phyloP scores from a whole-genome alignment of 331 rosid genomes.

The Prunus yedoensis region DNA sequence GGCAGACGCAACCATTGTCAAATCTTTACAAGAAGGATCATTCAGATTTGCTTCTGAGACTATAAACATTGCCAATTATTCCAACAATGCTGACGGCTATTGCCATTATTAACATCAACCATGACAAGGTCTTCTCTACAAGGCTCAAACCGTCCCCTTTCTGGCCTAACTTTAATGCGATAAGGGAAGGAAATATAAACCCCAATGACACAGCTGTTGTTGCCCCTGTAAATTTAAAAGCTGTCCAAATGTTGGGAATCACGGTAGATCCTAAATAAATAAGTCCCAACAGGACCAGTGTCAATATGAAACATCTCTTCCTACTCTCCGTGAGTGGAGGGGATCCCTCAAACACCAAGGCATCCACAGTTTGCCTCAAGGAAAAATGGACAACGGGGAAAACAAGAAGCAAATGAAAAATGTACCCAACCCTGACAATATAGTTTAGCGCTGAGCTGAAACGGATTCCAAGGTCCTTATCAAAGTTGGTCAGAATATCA shows the following conservation, averaged over 20 bases:
- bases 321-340: slow-evolving; percentile 76
- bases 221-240: slow-evolving; percentile 95
- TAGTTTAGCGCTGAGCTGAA: slow-evolving; percentile 73
- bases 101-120: slow-evolving; percentile 72
- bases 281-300: slow-evolving; percentile 62
- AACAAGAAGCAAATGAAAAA: slow-evolving; percentile 90
- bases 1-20: slow-evolving; percentile 14
- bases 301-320: slow-evolving; percentile 73
- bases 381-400: slow-evolving; percentile 98
- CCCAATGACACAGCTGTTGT: slow-evolving; percentile 90
- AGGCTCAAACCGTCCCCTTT: slow-evolving; percentile 47
- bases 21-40: slow-evolving; percentile 19
- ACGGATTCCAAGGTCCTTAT: slow-evolving; percentile 75
- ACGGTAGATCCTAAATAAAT: slow-evolving; percentile 84
- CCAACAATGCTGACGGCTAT: slow-evolving; percentile 69
- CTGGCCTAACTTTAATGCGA: slow-evolving; percentile 64
- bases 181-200: slow-evolving; percentile 75
- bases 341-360: slow-evolving; percentile 66
- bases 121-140: slow-evolving; percentile 51
- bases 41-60: slow-evolving; percentile 53
- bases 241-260: slow-evolving; percentile 95
- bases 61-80: slow-evolving; percentile 62
- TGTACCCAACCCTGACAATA: slow-evolving; percentile 78
- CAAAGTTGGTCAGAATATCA: slow-evolving; percentile 84
- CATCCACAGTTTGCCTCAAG: slow-evolving; percentile 69